Base-by-base conservation (phyloP, 2,329 filamentous ascomycete genomes). In the Botryotinia calthae region DNA sequence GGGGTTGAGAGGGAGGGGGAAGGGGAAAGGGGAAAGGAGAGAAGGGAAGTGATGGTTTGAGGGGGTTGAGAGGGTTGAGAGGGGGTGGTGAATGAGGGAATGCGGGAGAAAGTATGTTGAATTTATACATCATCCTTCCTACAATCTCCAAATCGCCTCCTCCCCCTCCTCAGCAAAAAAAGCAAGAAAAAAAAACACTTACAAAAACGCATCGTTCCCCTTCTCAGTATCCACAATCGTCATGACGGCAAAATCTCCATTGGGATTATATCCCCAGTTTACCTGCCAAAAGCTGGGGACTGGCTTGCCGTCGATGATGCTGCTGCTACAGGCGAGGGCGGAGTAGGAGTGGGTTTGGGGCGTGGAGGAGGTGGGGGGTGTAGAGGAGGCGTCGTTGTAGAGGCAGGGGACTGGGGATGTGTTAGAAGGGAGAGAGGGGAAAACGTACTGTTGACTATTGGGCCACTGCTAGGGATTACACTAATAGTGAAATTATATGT, bases 161-260 rank as follows among this genome's bases (percentile, higher is more conserved):
- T 10, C 14, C 42, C 14, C 42, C 4, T 6, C 42, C 42, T 14
- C 42, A 37, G 37, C 12, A 44, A 14, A 42, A 14, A 12, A 42
- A 51, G 37, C 37, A 51, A 51, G 20, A 7, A 25, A 31, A 20
- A 64, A 16, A 16, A 31, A 12, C 22, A 61, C 70, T 28, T 37
- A 72, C 71, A 76, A 76, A 61, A 59, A 76, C 5, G 73, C 72
- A 68, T 74, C 71, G 25, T 71, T 28, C 1, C 51, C 40, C n/a
- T 40, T 31, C 12, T 20, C 18, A 10, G 34, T 56, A 63, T 76
- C 69, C 9, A 73, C 63, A 31, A 74, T 56, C 0, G 72, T 75
- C 74, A 76, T 73, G 12, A 76, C 75, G 3, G 74, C 74, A 59
- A 71, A 75, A 64, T 76, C 48, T 12, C 56, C 66, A 31, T 12